These are phyloP conservation scores for Fusarium camptoceras DNA, from an alignment of 2,329 filamentous ascomycete species.

Conservation along the genomic window DNA sequence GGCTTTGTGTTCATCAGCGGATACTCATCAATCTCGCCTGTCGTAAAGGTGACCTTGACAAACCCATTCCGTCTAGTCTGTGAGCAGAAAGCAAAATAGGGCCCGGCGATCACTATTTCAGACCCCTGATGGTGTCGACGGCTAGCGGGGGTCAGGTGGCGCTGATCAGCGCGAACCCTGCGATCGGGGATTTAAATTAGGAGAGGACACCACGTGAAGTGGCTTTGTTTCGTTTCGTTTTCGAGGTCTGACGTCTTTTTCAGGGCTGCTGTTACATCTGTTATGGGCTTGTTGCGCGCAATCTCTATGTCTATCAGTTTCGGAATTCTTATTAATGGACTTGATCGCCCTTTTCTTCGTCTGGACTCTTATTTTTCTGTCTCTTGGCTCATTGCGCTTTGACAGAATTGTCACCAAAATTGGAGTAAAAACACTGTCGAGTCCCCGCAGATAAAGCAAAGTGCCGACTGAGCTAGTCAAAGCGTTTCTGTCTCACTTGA, in stretches of 20 bases:
- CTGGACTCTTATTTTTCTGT: background rate
- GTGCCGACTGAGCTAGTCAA: background rate
- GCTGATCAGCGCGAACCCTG: background rate
- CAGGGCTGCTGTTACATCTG: constrained; percentile 1
- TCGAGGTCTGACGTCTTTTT: background rate
- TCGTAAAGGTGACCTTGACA: constrained; percentile 2
- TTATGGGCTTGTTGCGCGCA: background rate
- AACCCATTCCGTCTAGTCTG: background rate
- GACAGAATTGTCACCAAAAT: background rate
- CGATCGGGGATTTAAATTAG: constrained; percentile 26
- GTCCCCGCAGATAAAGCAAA: background rate
- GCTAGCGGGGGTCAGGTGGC: constrained; percentile 16
- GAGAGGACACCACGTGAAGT: background rate
- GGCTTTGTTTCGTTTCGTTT: constrained; percentile 12
- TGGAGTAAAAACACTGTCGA: background rate
- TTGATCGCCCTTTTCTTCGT: background rate
- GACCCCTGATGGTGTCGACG: background rate
- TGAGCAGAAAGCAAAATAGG: background rate
- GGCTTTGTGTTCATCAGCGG: background rate
- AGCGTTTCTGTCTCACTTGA: background rate
- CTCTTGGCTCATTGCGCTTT: background rate
- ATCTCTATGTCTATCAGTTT: background rate
- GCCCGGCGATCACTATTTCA: constrained; percentile 37
- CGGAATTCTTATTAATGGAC: background rate
- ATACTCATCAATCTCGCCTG: constrained; percentile 9